Conservation (phyloP, 2,329 filamentous ascomycete species). For the Grosmannia huntii region DNA sequence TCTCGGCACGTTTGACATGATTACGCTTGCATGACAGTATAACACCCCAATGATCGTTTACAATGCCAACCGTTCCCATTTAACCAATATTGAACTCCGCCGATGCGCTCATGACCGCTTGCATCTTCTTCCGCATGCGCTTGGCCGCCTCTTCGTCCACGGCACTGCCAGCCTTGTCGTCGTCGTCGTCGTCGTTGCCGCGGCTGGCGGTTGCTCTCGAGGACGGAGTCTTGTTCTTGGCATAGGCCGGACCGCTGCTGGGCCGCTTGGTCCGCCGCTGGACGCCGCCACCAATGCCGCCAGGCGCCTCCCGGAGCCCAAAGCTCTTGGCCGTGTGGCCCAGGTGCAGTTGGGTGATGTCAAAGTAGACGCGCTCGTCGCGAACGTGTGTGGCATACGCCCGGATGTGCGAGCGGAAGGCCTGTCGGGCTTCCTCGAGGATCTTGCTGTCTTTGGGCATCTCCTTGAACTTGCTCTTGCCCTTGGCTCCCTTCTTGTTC, state of each 20-base stretch:
- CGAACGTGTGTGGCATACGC: conserved; percentile 91
- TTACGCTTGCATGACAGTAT: too few relatives aligned
- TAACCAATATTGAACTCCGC: conserved; percentile 16
- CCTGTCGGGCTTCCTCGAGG: conserved; percentile 70
- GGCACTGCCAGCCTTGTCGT: not conserved
- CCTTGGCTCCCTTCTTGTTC: conserved; percentile 19
- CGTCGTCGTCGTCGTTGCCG: conserved; percentile 6
- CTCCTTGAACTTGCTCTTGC: conserved; percentile 6
- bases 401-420: conserved; percentile 82
- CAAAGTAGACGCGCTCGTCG: conserved; percentile 74
- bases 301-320: conserved; percentile 75
- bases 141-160: conserved; percentile 42
- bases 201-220: conserved; percentile 11
- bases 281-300: conserved; percentile 56
- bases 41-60: not conserved
- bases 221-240: conserved; percentile 4
- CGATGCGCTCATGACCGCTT: conserved; percentile 12
- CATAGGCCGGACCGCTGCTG: conserved; percentile 15
- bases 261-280: conserved; percentile 29
- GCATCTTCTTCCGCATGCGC: conserved; percentile 30
- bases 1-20: not conserved
- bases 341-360: conserved; percentile 81
- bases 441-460: conserved; percentile 32
- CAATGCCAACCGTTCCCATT: not conserved
- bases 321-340: conserved; percentile 93